phyloP scores from a whole-genome alignment of 2,329 filamentous ascomycete species.

The Aphanoascus verrucosus region DNA sequence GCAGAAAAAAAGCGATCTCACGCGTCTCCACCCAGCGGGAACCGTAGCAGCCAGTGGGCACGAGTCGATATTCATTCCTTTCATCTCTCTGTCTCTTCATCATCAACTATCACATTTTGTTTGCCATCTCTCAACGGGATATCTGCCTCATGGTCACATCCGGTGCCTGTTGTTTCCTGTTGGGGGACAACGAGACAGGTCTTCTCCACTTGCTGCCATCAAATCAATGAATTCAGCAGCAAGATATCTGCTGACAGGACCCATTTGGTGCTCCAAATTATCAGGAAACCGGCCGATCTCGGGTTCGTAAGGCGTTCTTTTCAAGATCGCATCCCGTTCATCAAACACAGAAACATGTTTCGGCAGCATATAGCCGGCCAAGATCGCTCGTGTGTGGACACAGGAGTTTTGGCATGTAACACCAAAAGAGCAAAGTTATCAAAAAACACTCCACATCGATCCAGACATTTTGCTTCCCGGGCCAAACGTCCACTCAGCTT shows the following conservation, averaged over 20 bases:
- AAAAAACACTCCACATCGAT: background rate
- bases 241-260: background rate
- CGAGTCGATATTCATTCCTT: background rate
- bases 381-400: background rate
- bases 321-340: background rate
- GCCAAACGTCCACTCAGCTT: no score
- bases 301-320: background rate
- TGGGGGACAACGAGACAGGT: background rate
- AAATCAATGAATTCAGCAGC: background rate
- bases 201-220: background rate
- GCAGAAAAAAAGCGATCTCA: background rate
- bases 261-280: background rate
- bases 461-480: background rate
- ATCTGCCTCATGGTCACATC: no score
- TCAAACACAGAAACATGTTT: background rate
- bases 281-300: background rate
- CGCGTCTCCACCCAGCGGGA: background rate
- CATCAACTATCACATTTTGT: background rate
- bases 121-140: background rate
- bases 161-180: no score
- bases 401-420: background rate
- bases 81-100: no score
- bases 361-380: conserved; percentile 2
- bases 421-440: background rate
- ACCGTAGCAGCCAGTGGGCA: background rate